Percentiles rank a stretch among this genome's conserved stretches.
Evolutionary conservation across 2,329 filamentous ascomycete genomes (phyloP).

Genomic region (Stagonosporopsis cucurbitacearum): DNA sequence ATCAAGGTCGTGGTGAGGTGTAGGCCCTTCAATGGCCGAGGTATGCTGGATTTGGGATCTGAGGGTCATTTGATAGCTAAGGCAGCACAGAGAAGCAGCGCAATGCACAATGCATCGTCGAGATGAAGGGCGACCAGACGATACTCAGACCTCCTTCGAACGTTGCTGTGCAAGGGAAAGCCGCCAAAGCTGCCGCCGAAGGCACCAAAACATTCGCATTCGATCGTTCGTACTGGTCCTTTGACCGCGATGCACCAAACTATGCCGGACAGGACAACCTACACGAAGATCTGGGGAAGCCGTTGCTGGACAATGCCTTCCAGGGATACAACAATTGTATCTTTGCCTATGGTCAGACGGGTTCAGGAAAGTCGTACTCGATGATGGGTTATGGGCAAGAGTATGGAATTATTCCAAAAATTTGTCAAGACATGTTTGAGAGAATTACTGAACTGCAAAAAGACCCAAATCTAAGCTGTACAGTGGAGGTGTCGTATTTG

Average conservation of each 20-base stretch:
- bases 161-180: conserved; percentile 66
- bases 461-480: conserved; percentile 82
- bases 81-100: conserved; percentile 78
- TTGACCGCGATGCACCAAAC: conserved; percentile 78
- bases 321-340: conserved; percentile 99
- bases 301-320: conserved; percentile 96
- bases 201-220: conserved; percentile 90
- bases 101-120: conserved; percentile 93
- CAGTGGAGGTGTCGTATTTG: conserved; percentile 96
- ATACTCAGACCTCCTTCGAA: conserved; percentile 75
- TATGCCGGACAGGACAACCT: conserved; percentile 92
- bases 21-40: conserved; percentile 94
- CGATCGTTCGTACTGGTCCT: conserved; percentile 98
- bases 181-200: conserved; percentile 66
- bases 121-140: conserved; percentile 94
- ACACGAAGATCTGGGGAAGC: conserved; percentile 85
- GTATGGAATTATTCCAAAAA: conserved; percentile 92
- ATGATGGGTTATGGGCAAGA: conserved; percentile 99
- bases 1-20: conserved; percentile 99
- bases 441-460: conserved; percentile 75
- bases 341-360: conserved; percentile 97
- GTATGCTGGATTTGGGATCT: conserved; percentile 56
- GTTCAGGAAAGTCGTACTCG: conserved; percentile 97
- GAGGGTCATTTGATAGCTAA: conserved; percentile 18
- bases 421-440: conserved; percentile 97